A percentile compares a stretch with the other conserved stretches of the same genome.
These are phyloP conservation scores for Myrica gale DNA, from an alignment of 306 rosid species.

Conservation along the genomic window DNA sequence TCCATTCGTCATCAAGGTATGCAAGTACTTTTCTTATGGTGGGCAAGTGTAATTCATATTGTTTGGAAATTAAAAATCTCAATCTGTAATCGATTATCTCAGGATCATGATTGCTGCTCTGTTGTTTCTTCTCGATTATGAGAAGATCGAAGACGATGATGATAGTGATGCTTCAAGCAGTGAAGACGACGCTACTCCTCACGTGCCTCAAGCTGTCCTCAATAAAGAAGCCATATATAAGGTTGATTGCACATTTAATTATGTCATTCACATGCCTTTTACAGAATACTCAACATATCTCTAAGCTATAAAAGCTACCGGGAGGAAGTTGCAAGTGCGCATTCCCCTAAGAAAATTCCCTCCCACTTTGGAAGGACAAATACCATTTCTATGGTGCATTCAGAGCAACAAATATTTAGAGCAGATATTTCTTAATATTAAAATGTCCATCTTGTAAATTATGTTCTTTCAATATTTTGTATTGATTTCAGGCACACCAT, in stretches of 20 bases:
- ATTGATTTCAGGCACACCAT: slow-evolving; percentile 64
- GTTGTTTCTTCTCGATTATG: slow-evolving; percentile 79
- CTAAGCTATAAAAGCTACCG: background rate
- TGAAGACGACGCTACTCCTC: slow-evolving; percentile 56
- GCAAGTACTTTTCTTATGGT: background rate
- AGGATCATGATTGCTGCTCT: slow-evolving; percentile 88
- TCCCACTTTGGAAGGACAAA: background rate
- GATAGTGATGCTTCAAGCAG: slow-evolving; percentile 69
- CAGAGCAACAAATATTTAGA: background rate
- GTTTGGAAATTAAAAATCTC: slow-evolving; percentile 1
- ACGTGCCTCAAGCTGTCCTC: slow-evolving; percentile 51
- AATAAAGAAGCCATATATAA: slow-evolving; percentile 69
- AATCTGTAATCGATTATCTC: slow-evolving; percentile 19
- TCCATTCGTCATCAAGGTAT: slow-evolving; percentile 79
- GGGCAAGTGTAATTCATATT: slow-evolving; percentile 6
- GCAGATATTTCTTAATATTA: background rate
- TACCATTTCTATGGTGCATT: background rate
- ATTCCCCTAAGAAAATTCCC: background rate
- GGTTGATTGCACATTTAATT: slow-evolving; percentile 40
- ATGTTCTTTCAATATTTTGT: background rate
- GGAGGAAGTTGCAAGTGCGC: too few species aligned
- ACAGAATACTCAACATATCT: background rate
- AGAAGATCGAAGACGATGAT: slow-evolving; percentile 67
- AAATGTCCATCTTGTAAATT: slow-evolving; percentile 12
- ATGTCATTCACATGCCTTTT: background rate